Evolutionary conservation across 345 rosid species (phyloP).

Genomic region (Hibiscus trionum): DNA sequence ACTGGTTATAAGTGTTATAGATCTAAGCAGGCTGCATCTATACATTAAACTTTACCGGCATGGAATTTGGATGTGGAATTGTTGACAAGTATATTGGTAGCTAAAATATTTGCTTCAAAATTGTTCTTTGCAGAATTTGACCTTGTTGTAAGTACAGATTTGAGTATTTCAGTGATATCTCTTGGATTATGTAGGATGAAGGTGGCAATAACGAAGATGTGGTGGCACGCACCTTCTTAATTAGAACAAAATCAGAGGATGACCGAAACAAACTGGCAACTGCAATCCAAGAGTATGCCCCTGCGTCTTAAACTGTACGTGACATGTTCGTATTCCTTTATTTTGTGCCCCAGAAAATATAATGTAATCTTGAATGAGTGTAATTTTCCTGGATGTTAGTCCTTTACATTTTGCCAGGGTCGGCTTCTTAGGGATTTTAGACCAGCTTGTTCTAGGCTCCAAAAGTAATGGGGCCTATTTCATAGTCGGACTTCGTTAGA

Average conservation of each 20-base stretch:
- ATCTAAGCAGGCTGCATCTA: not conserved
- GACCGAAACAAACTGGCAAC: slow-evolving; percentile 69
- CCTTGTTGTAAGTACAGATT: not conserved
- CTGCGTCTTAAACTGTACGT: slow-evolving; percentile 37
- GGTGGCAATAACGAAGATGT: slow-evolving; percentile 37
- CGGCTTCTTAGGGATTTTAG: not conserved
- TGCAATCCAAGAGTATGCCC: slow-evolving; percentile 79
- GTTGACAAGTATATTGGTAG: not conserved
- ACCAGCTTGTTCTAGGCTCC: not conserved
- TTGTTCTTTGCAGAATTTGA: not conserved
- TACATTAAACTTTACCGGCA: not conserved
- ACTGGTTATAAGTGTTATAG: not conserved
- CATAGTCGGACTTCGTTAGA: slow-evolving; percentile 2
- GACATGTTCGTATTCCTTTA: not conserved
- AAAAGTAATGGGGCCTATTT: slow-evolving; percentile 17
- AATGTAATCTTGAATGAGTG: not conserved
- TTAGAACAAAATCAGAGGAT: slow-evolving; percentile 63
- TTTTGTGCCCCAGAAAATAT: not conserved
- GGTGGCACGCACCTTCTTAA: slow-evolving; percentile 68
- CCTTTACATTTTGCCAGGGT: not conserved
- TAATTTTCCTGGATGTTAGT: not conserved
- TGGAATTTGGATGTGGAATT: not conserved
- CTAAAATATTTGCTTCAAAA: not conserved
- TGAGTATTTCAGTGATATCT: not conserved
- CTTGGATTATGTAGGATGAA: slow-evolving; percentile 43